Evolutionary conservation across 345 rosid species (phyloP), one percentile per base, ranked within the genome.

Genomic region (Nephelium lappaceum): DNA sequence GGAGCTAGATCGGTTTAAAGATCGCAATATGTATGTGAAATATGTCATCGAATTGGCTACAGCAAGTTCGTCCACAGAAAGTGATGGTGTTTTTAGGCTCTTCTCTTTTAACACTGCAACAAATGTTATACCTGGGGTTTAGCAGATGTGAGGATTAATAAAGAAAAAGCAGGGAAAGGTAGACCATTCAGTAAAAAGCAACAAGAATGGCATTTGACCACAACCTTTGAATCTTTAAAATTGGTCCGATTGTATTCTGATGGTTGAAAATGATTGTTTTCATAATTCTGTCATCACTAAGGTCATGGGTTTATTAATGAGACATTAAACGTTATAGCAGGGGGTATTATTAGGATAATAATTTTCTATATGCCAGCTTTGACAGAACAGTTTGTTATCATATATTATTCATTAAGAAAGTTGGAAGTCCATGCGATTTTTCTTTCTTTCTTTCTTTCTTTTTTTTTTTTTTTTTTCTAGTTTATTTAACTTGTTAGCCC

Each of bases 121-220:
- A 19, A 83, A 84, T 77, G 83, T 72, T 92, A 95, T 84, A 79
- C 88, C 38, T 93, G 98, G 96, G 98, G 99, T 11, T 14, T 92
- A 25, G 98, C 99, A 6, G 83, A 95, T 83, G 96, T 92, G 71
- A 84, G 89, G 85, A 72, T 85, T 19, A 95, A 95, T 76, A 88
- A 98, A 77, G 99, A 93, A 84, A 95, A 91, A 77, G 89, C 89
- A 2, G 97, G 98, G 65, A 93, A 95, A 85, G 99, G 99, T 47
- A 93, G 99, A 79, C 97, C 96, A 55, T 90, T 95, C 58, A 88
- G 71, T 87, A 93, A 90, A 91, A 95, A 89, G 88, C 99, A 89
- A 85, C 85, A 88, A 66, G 95, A 92, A 36, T 93, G 96, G 98
- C 88, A 93, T 5, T 85, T 93, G 63, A 81, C 67, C 72, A 95